These are phyloP conservation scores for Acanthamoeba rhysodes DNA, from an alignment of 208 protist species.

Conservation along the genomic window DNA sequence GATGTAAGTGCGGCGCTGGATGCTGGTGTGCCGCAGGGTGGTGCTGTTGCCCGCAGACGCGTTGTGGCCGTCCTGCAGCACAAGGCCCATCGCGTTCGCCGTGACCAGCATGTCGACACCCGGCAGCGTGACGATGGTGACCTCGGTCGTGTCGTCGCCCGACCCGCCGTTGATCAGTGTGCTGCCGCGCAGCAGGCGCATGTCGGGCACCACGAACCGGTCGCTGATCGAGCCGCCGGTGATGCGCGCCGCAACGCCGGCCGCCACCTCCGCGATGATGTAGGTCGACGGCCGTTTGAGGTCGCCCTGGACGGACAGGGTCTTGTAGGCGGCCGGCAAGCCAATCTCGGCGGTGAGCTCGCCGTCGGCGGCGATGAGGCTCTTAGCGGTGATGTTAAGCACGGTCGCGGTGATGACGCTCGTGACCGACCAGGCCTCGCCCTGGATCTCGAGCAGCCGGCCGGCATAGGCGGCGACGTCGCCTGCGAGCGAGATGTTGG, in stretches of 20 bases:
- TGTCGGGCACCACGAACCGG: slow-evolving; percentile 19
- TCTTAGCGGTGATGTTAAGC: neutral
- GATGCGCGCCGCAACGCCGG: slow-evolving; percentile 25
- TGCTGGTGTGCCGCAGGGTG: slow-evolving; percentile 43
- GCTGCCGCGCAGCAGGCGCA: slow-evolving; percentile 28
- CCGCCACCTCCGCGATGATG: neutral
- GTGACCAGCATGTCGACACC: slow-evolving; percentile 7
- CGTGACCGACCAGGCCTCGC: slow-evolving; percentile 16
- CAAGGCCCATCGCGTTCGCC: neutral
- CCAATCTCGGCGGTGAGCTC: neutral
- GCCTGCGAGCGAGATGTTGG: slow-evolving; percentile 34
- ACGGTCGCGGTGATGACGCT: slow-evolving; percentile 7
- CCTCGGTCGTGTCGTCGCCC: slow-evolving; percentile 5
- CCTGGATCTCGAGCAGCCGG: neutral
- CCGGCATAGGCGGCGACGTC: neutral
- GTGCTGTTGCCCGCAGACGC: neutral
- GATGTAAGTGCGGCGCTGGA: slow-evolving; percentile 9
- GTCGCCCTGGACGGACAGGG: slow-evolving; percentile 1
- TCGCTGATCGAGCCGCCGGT: slow-evolving; percentile 21
- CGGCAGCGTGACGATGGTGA: neutral
- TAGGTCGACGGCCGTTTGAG: slow-evolving; percentile 2
- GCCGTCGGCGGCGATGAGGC: slow-evolving; percentile 1
- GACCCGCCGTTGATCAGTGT: slow-evolving; percentile 3
- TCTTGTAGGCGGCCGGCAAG: slow-evolving; percentile 13
- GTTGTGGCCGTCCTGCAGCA: slow-evolving; percentile 6